Evolutionary conservation across 1,284 basidiomycete genomes (phyloP), one percentile per base, ranked within the genome.

Genomic region (Ustilago xerochloae): DNA sequence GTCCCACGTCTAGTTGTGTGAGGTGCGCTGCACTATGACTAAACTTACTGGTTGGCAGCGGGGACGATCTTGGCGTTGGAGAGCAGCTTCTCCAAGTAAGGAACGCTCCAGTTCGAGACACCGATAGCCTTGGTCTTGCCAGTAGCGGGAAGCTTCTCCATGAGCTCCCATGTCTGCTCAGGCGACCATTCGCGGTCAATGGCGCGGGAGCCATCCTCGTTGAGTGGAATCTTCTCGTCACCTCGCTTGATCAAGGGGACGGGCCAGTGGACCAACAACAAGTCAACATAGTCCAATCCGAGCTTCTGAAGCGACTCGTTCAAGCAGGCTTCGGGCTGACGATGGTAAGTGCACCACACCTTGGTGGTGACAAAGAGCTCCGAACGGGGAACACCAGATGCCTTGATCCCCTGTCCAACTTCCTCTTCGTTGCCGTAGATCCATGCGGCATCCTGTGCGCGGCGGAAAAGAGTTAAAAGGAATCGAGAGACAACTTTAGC

Each of bases 361-460:
- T 94, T 93, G 64, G 90, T 91, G 3, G 92, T 92, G 58, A 94
- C 89, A 84, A 92, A 95, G 61, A 96, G 88, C 71, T 94, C 91
- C 30, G 89, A 88, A 72, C 93, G 88, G 47, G 90, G 89, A 18
- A 94, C 85, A 15, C 87, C 93, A 57, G 90, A 91, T 28, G 88
- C 88, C 36, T 87, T 85, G 83, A 95, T 90, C 29, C 93, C 93
- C 50, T 91, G 78, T 8, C 92, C 93, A 20, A 93, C 92, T 84
- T 93, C 91, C 78, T 89, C 91, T 85, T 95, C 93, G 84, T 95
- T 94, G 43, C 85, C 79, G 64, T 84, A 80, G 26, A 76, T 24
- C 36, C 68, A 75, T 20, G 73, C 69, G 16, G 59, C 61, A 29
- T 76, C n/a, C 72, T 49, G 12, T 41, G 26, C 9, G 18, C 15